Percentiles rank a stretch among this genome's conserved stretches.
These are phyloP conservation scores for Sporobolomyces pararoseus DNA, from an alignment of 768 basidiomycete species.

Conservation along the genomic window DNA sequence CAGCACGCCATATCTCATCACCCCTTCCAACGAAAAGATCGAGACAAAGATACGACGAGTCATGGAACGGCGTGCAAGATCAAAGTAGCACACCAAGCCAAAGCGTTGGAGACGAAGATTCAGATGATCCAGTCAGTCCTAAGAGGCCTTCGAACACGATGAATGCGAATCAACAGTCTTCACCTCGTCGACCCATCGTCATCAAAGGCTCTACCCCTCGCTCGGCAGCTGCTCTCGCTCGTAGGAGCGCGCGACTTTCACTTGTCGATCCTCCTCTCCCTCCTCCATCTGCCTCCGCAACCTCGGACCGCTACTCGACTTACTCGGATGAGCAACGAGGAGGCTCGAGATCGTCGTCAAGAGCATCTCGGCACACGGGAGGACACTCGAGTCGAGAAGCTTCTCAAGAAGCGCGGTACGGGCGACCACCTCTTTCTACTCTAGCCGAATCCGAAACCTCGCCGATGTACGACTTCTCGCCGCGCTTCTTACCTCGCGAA, in stretches of 20 bases:
- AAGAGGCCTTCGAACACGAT: neutral
- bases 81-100: neutral
- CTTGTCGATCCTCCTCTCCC: conserved; percentile 15
- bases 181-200: conserved; percentile 8
- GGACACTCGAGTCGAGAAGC: neutral
- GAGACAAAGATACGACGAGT: neutral
- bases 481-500: neutral
- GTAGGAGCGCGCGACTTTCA: conserved; percentile 19
- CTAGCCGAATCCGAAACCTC: neutral
- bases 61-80: neutral
- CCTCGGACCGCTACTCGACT: neutral
- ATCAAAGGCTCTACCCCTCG: neutral
- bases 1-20: neutral
- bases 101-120: conserved; percentile 1
- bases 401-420: neutral
- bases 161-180: neutral
- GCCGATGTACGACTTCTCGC: neutral
- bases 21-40: neutral
- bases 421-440: neutral
- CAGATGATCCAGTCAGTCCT: neutral
- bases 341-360: neutral
- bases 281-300: neutral
- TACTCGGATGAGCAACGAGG: neutral
- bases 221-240: conserved; percentile 12
- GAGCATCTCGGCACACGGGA: neutral